phyloP scores from a whole-genome alignment of 306 rosid species.

The Malus sieversii region DNA sequence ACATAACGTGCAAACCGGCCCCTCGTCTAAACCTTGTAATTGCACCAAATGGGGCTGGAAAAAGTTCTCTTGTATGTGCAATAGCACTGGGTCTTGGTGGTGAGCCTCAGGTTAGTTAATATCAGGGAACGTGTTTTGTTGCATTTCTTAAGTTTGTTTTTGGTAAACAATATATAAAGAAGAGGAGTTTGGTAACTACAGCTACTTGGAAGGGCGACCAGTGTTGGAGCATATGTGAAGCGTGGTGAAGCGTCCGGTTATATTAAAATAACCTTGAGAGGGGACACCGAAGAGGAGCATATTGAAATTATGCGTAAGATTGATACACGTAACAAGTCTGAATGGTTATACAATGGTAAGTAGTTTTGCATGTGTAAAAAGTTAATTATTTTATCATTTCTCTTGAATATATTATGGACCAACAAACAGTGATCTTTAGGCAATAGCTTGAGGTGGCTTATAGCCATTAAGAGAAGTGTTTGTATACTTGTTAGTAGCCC shows the following conservation, averaged over 20 bases:
- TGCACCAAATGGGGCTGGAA: constrained; percentile 96
- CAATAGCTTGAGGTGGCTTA: neutral
- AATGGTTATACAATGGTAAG: constrained; percentile 77
- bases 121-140: neutral
- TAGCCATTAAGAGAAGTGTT: neutral
- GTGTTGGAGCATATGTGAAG: constrained; percentile 77
- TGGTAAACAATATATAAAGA: constrained; percentile 8
- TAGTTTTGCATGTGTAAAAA: neutral
- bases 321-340: constrained; percentile 70
- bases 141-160: neutral
- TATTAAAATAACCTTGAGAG: constrained; percentile 66
- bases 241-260: constrained; percentile 82
- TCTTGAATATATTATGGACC: neutral
- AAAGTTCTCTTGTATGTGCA: constrained; percentile 96
- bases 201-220: constrained; percentile 89
- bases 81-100: constrained; percentile 97
- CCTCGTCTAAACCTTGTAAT: constrained; percentile 86
- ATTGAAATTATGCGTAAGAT: constrained; percentile 60
- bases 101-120: constrained; percentile 84
- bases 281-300: constrained; percentile 42
- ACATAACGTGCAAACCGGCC: constrained; percentile 73
- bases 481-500: neutral
- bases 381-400: neutral
- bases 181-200: constrained; percentile 25
- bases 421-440: neutral